These are phyloP conservation scores for Sambucus nigra DNA, from an alignment of 129 eudicot species.

Conservation along the genomic window DNA sequence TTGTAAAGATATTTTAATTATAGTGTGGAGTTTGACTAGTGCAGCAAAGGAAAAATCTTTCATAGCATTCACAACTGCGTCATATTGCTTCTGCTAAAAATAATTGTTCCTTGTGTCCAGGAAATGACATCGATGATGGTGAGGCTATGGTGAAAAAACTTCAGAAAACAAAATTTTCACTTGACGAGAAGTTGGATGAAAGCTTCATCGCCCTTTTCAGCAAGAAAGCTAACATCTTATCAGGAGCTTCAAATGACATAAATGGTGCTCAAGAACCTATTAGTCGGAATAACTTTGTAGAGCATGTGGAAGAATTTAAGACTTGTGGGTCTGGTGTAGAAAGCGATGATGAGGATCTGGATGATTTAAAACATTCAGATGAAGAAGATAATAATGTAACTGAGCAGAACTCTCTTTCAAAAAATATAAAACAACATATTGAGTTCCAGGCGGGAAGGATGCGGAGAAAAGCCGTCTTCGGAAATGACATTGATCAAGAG, in stretches of 20 bases:
- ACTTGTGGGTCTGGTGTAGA: slow-evolving; percentile 45
- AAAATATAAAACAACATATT: slow-evolving; percentile 37
- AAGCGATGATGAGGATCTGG: slow-evolving; percentile 32
- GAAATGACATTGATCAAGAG: slow-evolving; percentile 39
- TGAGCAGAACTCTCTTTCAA: slow-evolving; percentile 11
- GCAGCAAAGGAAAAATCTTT: neutral
- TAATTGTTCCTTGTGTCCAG: slow-evolving; percentile 29
- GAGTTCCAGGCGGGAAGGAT: slow-evolving; percentile 65
- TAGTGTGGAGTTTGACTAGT: neutral
- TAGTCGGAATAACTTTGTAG: slow-evolving; percentile 11
- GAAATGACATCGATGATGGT: slow-evolving; percentile 72
- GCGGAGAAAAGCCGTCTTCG: slow-evolving; percentile 77
- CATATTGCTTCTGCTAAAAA: neutral
- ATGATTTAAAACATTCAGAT: slow-evolving; percentile 26
- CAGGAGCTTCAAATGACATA: slow-evolving; percentile 23
- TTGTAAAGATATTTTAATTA: neutral
- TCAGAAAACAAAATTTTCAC: slow-evolving; percentile 62
- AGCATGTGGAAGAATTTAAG: slow-evolving; percentile 25
- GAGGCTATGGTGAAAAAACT: slow-evolving; percentile 72
- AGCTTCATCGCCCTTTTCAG: slow-evolving; percentile 67
- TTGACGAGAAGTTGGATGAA: slow-evolving; percentile 60
- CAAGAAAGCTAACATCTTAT: slow-evolving; percentile 18
- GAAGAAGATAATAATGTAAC: slow-evolving; percentile 14
- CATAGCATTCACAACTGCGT: neutral
- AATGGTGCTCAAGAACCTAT: slow-evolving; percentile 28